Evolutionary conservation across 495 filamentous ascomycete species (phyloP).

Genomic region (Annulohypoxylon stygium): DNA sequence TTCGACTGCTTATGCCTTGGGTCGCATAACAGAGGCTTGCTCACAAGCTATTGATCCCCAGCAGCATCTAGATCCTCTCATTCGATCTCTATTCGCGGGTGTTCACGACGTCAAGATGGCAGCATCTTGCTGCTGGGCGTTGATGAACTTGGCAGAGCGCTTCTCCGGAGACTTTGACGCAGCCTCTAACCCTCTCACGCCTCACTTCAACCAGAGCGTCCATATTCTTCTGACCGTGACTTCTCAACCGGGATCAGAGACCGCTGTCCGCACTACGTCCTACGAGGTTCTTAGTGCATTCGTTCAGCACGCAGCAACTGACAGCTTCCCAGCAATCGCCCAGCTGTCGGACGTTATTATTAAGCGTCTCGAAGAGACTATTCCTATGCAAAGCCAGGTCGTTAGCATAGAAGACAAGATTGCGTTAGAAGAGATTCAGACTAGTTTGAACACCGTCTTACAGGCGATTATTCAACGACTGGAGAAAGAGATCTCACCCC

Average conservation of each 20-base stretch:
- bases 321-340: constrained; percentile 84
- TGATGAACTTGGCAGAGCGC: constrained; percentile 98
- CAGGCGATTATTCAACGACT: constrained; percentile 92
- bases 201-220: constrained; percentile 93
- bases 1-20: constrained; percentile 96
- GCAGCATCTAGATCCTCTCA: constrained; percentile 83
- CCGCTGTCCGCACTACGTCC: constrained; percentile 95
- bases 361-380: constrained; percentile 88
- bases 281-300: constrained; percentile 97
- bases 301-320: constrained; percentile 87
- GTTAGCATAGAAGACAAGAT: constrained; percentile 96
- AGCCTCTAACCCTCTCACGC: constrained; percentile 84
- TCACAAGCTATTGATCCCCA: constrained; percentile 87
- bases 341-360: constrained; percentile 85
- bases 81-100: constrained; percentile 89
- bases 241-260: constrained; percentile 84
- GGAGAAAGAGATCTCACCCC: constrained; percentile 90
- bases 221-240: constrained; percentile 86
- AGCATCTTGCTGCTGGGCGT: constrained; percentile 96
- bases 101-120: constrained; percentile 97
- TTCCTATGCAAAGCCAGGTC: constrained; percentile 92
- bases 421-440: constrained; percentile 96
- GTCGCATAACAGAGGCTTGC: constrained; percentile 92
- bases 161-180: constrained; percentile 86
- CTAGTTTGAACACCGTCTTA: constrained; percentile 89